A percentile compares a stretch with the other conserved stretches of the same genome.
Evolutionary conservation across 306 rosid species (phyloP).

Genomic region (Myrica gale): DNA sequence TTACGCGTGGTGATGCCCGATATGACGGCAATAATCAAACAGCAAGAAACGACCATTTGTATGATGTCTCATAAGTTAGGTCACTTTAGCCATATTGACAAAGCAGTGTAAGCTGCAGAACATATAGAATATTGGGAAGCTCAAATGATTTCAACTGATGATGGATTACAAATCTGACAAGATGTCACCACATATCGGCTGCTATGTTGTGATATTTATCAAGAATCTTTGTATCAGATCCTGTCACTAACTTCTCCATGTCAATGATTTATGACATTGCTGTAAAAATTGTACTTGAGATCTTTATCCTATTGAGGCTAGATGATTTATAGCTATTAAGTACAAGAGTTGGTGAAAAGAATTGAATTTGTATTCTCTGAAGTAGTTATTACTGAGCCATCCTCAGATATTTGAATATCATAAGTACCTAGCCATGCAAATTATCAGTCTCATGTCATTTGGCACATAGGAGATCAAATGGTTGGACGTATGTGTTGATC

Average conservation of each 20-base stretch:
- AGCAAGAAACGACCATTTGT: not conserved
- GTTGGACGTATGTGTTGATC: not conserved
- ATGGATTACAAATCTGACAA: not conserved
- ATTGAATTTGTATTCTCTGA: not conserved
- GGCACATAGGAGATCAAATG: not conserved
- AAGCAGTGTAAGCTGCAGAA: slow-evolving; percentile 21
- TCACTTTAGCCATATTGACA: slow-evolving; percentile 12
- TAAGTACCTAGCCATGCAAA: not conserved
- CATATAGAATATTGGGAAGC: not conserved
- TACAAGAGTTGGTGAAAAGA: not conserved
- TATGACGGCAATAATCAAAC: not conserved
- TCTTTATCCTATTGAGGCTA: not conserved
- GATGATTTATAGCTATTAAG: not conserved
- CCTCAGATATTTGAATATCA: not conserved
- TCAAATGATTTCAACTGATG: not conserved
- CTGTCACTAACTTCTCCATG: not conserved
- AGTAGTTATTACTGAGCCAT: not conserved
- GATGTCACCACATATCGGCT: not conserved
- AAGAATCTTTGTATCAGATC: not conserved
- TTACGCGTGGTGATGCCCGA: not conserved
- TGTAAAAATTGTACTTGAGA: not conserved
- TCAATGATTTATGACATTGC: not conserved
- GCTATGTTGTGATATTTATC: not conserved
- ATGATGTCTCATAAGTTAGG: not conserved
- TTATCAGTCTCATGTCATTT: not conserved